These are phyloP conservation scores for Pichia sp. DNA, from an alignment of 1,139 yeast species.

Conservation along the genomic window DNA sequence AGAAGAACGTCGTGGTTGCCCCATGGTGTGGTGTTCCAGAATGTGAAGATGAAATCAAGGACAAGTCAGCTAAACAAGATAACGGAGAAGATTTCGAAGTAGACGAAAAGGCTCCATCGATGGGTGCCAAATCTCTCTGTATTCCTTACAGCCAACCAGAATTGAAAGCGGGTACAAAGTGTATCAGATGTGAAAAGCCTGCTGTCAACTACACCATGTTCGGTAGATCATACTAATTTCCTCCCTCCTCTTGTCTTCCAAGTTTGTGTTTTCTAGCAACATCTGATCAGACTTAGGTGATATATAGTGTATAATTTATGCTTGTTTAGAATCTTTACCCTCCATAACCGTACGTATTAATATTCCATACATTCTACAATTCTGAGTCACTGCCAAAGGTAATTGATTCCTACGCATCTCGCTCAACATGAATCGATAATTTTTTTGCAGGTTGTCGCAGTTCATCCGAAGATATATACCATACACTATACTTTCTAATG, in stretches of 20 bases:
- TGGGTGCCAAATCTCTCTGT: constrained; percentile 99
- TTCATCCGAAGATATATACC: no score
- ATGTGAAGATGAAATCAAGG: constrained; percentile 97
- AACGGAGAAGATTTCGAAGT: constrained; percentile 79
- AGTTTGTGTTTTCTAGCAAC: not conserved
- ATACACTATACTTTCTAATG: no score
- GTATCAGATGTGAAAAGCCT: constrained; percentile 73
- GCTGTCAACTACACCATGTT: constrained; percentile 88
- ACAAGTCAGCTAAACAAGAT: constrained; percentile 75
- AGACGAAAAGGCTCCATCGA: constrained; percentile 95
- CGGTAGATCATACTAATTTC: constrained; percentile 91
- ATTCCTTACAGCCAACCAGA: constrained; percentile 91
- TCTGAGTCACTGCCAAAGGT: no score
- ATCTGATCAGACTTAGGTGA: not conserved
- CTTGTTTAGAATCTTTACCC: not conserved
- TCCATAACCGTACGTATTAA: not conserved
- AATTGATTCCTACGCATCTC: no score
- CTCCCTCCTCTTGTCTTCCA: not conserved
- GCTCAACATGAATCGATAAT: no score
- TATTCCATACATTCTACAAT: not conserved
- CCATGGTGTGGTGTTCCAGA: constrained; percentile 97
- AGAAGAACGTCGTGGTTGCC: constrained; percentile 81
- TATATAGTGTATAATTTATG: not conserved
- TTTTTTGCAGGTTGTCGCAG: no score
- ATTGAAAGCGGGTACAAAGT: constrained; percentile 71